Conservation (phyloP, 139 green algal genomes). For the Chlorella sorokiniana region DNA sequence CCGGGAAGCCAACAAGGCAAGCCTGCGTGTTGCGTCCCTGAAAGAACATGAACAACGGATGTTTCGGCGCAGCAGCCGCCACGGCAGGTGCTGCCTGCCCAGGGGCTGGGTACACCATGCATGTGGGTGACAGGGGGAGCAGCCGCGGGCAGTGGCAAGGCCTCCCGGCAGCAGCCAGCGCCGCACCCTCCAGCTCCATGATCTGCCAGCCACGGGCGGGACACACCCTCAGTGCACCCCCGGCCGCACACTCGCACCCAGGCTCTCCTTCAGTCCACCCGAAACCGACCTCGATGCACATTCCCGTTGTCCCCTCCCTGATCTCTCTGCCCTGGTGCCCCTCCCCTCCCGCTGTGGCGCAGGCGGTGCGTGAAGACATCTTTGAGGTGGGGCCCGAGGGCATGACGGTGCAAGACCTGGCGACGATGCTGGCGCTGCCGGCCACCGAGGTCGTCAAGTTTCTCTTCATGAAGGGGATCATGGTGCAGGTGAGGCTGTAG, state of each 20-base stretch:
- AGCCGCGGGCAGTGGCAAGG: too few relatives aligned
- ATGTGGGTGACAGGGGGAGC: too few relatives aligned
- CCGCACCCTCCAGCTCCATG: too few relatives aligned
- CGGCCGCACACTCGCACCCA: too few relatives aligned
- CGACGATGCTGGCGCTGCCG: conserved; percentile 75
- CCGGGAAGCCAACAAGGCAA: conserved; percentile 49
- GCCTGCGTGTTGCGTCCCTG: neutral
- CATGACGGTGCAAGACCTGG: conserved; percentile 87
- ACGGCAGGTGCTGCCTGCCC: too few relatives aligned
- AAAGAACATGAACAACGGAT: too few relatives aligned
- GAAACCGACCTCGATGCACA: too few relatives aligned
- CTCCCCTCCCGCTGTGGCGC: neutral
- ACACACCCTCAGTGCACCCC: too few relatives aligned
- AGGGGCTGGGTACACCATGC: too few relatives aligned
- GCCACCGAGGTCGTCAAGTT: conserved; percentile 85
- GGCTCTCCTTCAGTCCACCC: too few relatives aligned
- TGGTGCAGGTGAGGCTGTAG: conserved; percentile 71
- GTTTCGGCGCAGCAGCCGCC: neutral
- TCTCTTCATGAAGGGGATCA: conserved; percentile 98
- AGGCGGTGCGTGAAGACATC: conserved; percentile 84
- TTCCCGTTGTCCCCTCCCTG: neutral
- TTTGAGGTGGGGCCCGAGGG: conserved; percentile 92
- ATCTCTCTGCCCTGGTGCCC: neutral
- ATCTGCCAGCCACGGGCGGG: too few relatives aligned
- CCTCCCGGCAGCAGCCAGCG: too few relatives aligned